phyloP scores from a whole-genome alignment of 2,329 filamentous ascomycete genomes.

The Sarocladium oryzae region DNA sequence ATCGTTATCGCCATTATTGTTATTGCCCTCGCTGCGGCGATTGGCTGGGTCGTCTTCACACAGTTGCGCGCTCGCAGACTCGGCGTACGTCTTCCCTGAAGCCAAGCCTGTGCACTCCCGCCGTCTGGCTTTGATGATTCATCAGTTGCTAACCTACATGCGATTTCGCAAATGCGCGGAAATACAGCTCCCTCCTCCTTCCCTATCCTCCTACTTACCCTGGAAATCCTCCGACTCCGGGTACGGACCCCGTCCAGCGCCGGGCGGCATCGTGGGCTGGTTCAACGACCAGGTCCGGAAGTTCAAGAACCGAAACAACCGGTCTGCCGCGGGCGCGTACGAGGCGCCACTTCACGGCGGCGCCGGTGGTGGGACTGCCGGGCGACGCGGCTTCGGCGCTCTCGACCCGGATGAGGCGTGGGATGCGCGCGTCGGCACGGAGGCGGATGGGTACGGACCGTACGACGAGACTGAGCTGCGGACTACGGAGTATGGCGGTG shows the following conservation, averaged over 20 bases:
- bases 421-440: constrained; percentile 72
- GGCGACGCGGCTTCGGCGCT: constrained; percentile 54
- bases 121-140: too few relatives aligned
- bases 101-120: too few relatives aligned
- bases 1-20: constrained; percentile 69
- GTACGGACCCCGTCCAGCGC: constrained; percentile 46
- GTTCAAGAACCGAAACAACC: constrained; percentile 59
- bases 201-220: constrained; percentile 62
- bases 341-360: constrained; percentile 47
- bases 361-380: constrained; percentile 28
- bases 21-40: constrained; percentile 47
- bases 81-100: constrained; percentile 47
- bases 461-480: constrained; percentile 74
- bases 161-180: too few relatives aligned
- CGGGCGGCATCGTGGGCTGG: constrained; percentile 65
- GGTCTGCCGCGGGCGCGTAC: constrained; percentile 65
- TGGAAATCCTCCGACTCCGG: constrained; percentile 48
- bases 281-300: constrained; percentile 58
- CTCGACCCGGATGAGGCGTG: constrained; percentile 81
- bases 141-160: not conserved
- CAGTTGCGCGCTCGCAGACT: constrained; percentile 67
- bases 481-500: constrained; percentile 23
- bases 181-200: constrained; percentile 60
- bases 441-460: constrained; percentile 57
- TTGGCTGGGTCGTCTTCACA: constrained; percentile 64